Percentiles rank a stretch among this genome's conserved stretches.
Conservation (phyloP, 2,329 filamentous ascomycete species). For the Aspergillus unguis region DNA sequence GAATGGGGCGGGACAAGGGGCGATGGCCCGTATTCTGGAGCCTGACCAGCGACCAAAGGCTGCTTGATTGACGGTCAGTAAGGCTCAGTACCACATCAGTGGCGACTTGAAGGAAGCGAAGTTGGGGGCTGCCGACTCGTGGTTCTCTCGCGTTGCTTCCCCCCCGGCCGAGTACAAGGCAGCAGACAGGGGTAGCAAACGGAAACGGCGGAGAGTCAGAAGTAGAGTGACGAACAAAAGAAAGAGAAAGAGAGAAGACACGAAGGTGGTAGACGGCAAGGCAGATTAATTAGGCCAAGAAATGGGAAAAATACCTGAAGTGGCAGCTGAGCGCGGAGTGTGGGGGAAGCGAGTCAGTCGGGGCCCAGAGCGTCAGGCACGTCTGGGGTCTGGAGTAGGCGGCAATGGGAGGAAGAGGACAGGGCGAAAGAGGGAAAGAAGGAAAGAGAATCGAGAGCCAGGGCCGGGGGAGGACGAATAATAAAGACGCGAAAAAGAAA, state of each 20-base stretch:
- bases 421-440: slow-evolving; percentile 8
- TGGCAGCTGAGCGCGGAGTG: slow-evolving; percentile 29
- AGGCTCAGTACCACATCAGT: slow-evolving; percentile 11
- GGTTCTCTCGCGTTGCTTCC: too few species aligned
- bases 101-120: neutral
- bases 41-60: slow-evolving; percentile 5
- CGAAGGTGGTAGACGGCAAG: too few species aligned
- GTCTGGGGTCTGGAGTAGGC: slow-evolving; percentile 7
- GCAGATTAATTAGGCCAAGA: neutral
- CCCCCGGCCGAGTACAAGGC: neutral
- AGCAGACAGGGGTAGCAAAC: slow-evolving; percentile 1
- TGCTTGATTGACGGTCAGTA: slow-evolving; percentile 7
- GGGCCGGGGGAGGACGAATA: slow-evolving; percentile 18
- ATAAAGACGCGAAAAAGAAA: slow-evolving; percentile 10
- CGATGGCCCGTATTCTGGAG: slow-evolving; percentile 7
- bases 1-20: slow-evolving; percentile 6
- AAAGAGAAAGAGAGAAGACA: neutral
- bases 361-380: slow-evolving; percentile 28
- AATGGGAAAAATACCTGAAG: slow-evolving; percentile 10
- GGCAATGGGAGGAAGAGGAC: slow-evolving; percentile 9
- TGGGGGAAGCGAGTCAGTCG: slow-evolving; percentile 30
- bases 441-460: slow-evolving; percentile 13
- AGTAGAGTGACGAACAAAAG: neutral
- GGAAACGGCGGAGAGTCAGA: neutral
- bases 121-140: neutral